Evolutionary conservation across 345 rosid species (phyloP), one percentile per base, ranked within the genome.

Genomic region (Gossypium herbaceum): DNA sequence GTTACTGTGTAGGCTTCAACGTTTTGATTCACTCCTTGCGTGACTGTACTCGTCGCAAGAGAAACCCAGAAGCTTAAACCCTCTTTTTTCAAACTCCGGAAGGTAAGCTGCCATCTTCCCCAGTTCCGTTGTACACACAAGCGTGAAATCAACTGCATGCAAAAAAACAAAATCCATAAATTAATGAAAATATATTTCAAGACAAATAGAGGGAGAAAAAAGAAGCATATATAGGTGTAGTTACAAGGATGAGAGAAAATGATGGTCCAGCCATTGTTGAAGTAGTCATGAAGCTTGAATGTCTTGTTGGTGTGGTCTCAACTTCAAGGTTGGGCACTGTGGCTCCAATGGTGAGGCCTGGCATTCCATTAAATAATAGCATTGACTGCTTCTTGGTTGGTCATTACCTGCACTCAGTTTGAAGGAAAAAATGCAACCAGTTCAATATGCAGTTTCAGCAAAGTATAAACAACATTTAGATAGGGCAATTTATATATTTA

Each of bases 71-170:
- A 94, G 92, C 87, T 90, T 89, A 27, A 85, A 97, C 7, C 86
- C 94, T 81, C 89, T 83, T 69, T 82, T 74, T 5, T 68, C 84
- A 45, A 90, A 90, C 82, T 91, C 91, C 9, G 77, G 70, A 56
- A 75, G 81, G 34, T 82, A 80, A 52, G 82, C 80, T 0, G 87
- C 97, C 86, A 93, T 88, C 83, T 84, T 82, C 3, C 87, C 91
- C 0, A 91, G 93, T 75, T 93, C 97, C 25, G 97, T 90, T 1
- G 94, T 93, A 77, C 97, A 93, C 0, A 89, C 94, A 0, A 96
- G 94, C 0, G 94, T 93, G 83, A 93, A 93, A 81, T 93, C 97
- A 48, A 88, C 96, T 92, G 20, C 69, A 77, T 50, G 10, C 39
- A 67, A 57, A 29, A 29, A 16, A 25, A 3, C 1, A 22, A 12